These are phyloP conservation scores for Begonia loranthoides DNA, from an alignment of 306 rosid genomes.

Conservation along the genomic window DNA sequence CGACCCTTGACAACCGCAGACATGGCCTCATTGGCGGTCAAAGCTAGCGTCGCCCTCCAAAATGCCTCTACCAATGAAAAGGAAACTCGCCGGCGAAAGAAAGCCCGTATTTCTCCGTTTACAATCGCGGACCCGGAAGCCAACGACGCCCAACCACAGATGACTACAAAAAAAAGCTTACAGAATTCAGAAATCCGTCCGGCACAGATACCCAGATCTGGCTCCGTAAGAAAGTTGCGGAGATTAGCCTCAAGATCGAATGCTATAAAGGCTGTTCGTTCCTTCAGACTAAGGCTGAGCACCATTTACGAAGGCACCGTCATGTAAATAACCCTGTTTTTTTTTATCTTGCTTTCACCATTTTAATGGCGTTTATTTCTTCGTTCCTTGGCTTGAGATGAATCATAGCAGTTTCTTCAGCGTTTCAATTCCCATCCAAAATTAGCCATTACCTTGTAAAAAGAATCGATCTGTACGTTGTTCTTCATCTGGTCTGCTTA, in stretches of 20 bases:
- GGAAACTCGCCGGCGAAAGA: slow-evolving; percentile 6
- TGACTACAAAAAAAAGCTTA: not conserved
- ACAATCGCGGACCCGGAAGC: not conserved
- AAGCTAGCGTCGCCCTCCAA: slow-evolving; percentile 32
- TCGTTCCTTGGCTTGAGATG: not conserved
- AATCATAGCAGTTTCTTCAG: too few species aligned
- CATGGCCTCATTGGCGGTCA: slow-evolving; percentile 41
- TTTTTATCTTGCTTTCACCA: too few species aligned
- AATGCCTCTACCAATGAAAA: not conserved
- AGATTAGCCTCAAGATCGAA: slow-evolving; percentile 18
- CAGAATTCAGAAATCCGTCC: not conserved
- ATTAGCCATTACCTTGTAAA: too few species aligned
- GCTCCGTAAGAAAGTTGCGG: slow-evolving; percentile 21
- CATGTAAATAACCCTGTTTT: not conserved
- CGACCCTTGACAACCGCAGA: slow-evolving; percentile 21
- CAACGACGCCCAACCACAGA: not conserved
- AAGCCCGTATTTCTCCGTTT: slow-evolving; percentile 30
- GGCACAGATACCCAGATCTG: slow-evolving; percentile 4
- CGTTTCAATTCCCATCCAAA: too few species aligned
- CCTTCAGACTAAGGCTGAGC: slow-evolving; percentile 21
- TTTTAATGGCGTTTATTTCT: not conserved
- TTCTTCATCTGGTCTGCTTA: too few species aligned
- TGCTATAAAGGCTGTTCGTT: slow-evolving; percentile 18
- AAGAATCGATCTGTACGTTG: too few species aligned
- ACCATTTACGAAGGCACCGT: slow-evolving; percentile 34